phyloP scores from a whole-genome alignment of 1,284 basidiomycete species.

The Athelia psychrophila region DNA sequence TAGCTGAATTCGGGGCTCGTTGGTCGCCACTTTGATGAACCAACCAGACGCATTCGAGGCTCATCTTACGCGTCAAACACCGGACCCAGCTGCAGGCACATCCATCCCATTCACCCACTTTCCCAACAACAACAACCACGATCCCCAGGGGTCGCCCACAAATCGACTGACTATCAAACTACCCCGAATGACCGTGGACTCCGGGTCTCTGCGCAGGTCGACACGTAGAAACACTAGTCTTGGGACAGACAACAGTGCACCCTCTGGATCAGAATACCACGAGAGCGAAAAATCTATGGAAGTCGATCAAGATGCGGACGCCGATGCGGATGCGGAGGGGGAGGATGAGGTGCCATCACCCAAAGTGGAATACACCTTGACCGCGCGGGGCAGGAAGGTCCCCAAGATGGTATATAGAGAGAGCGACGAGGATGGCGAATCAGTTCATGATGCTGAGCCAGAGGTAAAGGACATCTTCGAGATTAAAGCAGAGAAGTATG shows the following conservation, averaged over 20 bases:
- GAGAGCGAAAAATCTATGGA: conserved; percentile 51
- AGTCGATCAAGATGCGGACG: conserved; percentile 29
- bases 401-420: conserved; percentile 48
- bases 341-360: conserved; percentile 19
- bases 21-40: background rate
- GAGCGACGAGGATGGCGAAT: conserved; percentile 43
- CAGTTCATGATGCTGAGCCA: conserved; percentile 21
- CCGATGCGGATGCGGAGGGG: conserved; percentile 26
- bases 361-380: conserved; percentile 22
- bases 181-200: conserved; percentile 22
- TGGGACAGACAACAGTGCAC: conserved; percentile 20
- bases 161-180: conserved; percentile 24
- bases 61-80: background rate
- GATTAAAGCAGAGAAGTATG: conserved; percentile 19
- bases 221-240: conserved; percentile 28
- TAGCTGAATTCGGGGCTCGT: background rate
- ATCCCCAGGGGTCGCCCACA: background rate
- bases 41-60: background rate
- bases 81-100: background rate
- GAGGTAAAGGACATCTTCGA: conserved; percentile 26
- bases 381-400: conserved; percentile 46
- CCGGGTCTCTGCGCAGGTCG: conserved; percentile 35
- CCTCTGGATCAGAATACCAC: conserved; percentile 70
- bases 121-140: background rate
- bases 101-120: background rate